Evolutionary conservation across 2,329 filamentous ascomycete species (phyloP).

Genomic region (Emergomyces africanus): DNA sequence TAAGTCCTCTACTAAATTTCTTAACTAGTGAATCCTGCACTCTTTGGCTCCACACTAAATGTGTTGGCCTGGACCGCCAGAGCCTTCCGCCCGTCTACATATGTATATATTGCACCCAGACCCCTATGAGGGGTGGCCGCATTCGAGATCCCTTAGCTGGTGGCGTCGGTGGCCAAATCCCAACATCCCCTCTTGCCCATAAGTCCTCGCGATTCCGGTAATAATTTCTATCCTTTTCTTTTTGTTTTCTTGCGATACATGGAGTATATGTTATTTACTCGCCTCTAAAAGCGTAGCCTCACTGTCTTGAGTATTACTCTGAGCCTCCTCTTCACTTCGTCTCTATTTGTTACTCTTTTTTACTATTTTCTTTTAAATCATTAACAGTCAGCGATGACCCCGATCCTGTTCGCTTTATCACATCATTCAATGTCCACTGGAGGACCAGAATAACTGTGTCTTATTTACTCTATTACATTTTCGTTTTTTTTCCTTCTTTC

Average conservation of each 20-base stretch:
- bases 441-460: background rate
- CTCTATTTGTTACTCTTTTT: background rate
- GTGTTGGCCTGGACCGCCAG: conserved; percentile 41
- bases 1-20: background rate
- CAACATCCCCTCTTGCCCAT: conserved; percentile 15
- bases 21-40: conserved; percentile 43
- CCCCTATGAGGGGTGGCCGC: conserved; percentile 17
- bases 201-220: conserved; percentile 12
- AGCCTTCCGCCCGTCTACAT: conserved; percentile 37
- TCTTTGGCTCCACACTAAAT: conserved; percentile 50
- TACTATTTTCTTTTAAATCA: background rate
- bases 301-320: background rate
- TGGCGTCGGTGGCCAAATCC: conserved; percentile 7
- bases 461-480: background rate
- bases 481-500: background rate
- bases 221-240: background rate
- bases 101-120: conserved; percentile 38
- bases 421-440: background rate
- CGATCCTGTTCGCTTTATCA: background rate
- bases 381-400: background rate
- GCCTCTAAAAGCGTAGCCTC: background rate
- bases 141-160: conserved; percentile 12
- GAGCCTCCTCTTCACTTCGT: background rate
- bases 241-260: background rate
- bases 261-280: background rate